Conservation (phyloP, 1,284 basidiomycete genomes). For the Malassezia arunalokei region DNA sequence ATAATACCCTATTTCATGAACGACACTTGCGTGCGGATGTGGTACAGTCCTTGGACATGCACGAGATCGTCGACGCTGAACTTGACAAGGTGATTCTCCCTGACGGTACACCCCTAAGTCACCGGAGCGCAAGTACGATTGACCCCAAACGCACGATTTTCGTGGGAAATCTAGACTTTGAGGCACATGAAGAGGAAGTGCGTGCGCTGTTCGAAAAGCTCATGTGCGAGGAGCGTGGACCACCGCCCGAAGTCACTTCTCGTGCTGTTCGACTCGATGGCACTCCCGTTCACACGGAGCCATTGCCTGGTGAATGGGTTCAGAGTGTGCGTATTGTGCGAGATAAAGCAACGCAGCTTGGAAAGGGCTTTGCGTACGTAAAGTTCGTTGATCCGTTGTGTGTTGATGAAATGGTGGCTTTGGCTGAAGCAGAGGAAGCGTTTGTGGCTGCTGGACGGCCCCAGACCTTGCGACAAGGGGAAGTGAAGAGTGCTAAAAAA, state of each 20-base stretch:
- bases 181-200: conserved; percentile 76
- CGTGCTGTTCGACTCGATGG: conserved; percentile 11
- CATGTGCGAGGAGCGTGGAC: conserved; percentile 62
- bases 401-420: conserved; percentile 40
- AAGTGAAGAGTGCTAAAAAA: neutral
- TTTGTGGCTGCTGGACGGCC: conserved; percentile 20
- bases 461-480: conserved; percentile 11
- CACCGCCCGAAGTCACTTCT: conserved; percentile 19
- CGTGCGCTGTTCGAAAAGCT: conserved; percentile 73
- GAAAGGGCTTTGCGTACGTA: conserved; percentile 95
- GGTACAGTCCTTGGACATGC: conserved; percentile 25
- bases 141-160: conserved; percentile 63
- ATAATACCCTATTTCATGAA: conserved; percentile 64
- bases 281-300: conserved; percentile 20
- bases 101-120: conserved; percentile 22
- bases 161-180: conserved; percentile 85
- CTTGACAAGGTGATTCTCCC: conserved; percentile 31
- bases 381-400: conserved; percentile 61
- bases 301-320: conserved; percentile 54
- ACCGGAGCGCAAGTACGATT: conserved; percentile 11
- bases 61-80: conserved; percentile 29
- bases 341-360: conserved; percentile 82
- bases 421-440: conserved; percentile 35
- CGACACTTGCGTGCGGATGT: conserved; percentile 46
- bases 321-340: conserved; percentile 72